phyloP scores from a whole-genome alignment of 2,329 filamentous ascomycete genomes.

The Juglanconis sp. region DNA sequence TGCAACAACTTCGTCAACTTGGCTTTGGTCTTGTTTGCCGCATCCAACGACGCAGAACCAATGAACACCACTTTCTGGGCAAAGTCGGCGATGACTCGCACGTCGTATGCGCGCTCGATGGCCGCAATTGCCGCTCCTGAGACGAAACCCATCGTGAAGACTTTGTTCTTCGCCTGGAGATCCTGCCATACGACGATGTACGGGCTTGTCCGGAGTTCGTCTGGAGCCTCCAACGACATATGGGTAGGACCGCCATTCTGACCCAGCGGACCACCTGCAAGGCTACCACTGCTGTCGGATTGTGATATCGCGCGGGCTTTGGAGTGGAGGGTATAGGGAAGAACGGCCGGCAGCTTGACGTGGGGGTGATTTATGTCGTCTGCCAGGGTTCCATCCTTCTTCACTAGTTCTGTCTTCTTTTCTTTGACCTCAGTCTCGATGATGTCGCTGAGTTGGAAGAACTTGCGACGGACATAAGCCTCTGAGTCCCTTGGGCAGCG shows the following conservation, averaged over 20 bases:
- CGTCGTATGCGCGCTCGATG: not conserved
- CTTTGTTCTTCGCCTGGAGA: not conserved
- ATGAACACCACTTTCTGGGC: constrained; percentile 9
- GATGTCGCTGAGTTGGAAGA: constrained; percentile 1
- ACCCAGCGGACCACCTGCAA: not conserved
- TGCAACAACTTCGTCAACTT: constrained; percentile 2
- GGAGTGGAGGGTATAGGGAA: not conserved
- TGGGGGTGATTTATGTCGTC: not conserved
- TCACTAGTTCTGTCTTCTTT: not conserved
- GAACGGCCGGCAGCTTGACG: not conserved
- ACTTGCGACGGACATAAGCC: not conserved
- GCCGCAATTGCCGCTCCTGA: not conserved
- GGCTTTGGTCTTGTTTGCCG: not conserved
- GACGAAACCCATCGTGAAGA: not conserved
- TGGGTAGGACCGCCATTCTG: not conserved
- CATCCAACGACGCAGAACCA: not conserved
- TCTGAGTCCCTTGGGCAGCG: constrained; percentile 7
- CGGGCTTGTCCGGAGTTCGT: not conserved
- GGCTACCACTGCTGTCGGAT: not conserved
- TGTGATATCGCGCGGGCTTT: not conserved
- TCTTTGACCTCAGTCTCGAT: constrained; percentile 34
- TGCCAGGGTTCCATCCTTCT: not conserved
- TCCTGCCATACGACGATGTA: constrained; percentile 1
- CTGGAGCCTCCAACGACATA: not conserved
- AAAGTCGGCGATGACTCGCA: not conserved